Percentiles rank a stretch among this genome's conserved stretches.
Conservation (phyloP, 129 eudicot species). For the Tagetes erecta region DNA sequence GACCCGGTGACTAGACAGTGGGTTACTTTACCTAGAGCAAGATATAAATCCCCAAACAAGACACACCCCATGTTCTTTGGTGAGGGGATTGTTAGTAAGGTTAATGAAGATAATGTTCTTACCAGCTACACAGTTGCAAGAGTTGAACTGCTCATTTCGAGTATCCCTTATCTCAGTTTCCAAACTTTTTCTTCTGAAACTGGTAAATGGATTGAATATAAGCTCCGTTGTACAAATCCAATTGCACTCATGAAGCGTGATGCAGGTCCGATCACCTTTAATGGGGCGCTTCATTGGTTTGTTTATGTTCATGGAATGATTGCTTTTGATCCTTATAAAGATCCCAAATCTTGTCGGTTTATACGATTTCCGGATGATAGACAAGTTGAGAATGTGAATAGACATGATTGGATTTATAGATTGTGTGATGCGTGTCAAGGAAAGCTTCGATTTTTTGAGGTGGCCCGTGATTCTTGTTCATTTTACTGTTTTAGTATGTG, state of each 20-base stretch:
- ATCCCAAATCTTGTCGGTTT: conserved; percentile 32
- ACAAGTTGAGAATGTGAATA: background rate
- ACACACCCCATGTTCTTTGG: conserved; percentile 46
- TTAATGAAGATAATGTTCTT: conserved; percentile 40
- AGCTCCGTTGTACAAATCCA: conserved; percentile 29
- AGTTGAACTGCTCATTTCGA: conserved; percentile 31
- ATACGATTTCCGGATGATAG: background rate
- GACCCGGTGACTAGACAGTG: conserved; percentile 58
- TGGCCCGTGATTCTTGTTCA: conserved; percentile 17
- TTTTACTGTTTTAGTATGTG: conserved; percentile 39
- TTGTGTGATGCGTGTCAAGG: conserved; percentile 37
- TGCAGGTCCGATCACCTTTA: conserved; percentile 43
- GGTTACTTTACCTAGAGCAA: conserved; percentile 46
- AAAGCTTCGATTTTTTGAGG: conserved; percentile 28
- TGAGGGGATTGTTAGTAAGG: conserved; percentile 47
- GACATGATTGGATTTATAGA: conserved; percentile 27
- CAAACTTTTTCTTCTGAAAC: conserved; percentile 48
- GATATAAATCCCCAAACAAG: conserved; percentile 23
- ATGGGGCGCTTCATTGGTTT: conserved; percentile 50
- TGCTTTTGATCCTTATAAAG: conserved; percentile 47
- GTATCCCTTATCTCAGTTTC: conserved; percentile 29
- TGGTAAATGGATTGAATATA: conserved; percentile 44
- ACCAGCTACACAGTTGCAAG: conserved; percentile 44
- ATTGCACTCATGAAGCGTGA: conserved; percentile 47
- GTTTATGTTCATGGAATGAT: conserved; percentile 52